Percentiles rank a stretch among this genome's conserved stretches.
phyloP scores from a whole-genome alignment of 371 early-diverging fungal species.

The Globomyces sp. region DNA sequence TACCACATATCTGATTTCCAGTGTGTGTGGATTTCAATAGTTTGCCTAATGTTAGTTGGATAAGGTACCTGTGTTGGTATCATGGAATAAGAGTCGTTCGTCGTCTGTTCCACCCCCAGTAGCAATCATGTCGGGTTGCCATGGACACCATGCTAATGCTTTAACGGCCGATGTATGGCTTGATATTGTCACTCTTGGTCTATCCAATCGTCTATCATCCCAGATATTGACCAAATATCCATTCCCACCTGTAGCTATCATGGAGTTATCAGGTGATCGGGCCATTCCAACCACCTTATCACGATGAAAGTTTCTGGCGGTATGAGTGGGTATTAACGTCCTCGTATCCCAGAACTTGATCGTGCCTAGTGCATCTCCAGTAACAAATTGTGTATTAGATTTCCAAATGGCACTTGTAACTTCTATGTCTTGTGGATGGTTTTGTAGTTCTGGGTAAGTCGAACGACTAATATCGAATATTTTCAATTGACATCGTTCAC shows the following conservation, averaged over 20 bases:
- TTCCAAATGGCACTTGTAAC: conserved; percentile 1
- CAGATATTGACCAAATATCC: conserved; percentile 13
- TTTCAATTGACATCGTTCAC: no score
- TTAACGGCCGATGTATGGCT: conserved; percentile 6
- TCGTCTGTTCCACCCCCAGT: conserved; percentile 13
- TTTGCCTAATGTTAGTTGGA: background rate
- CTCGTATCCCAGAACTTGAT: background rate
- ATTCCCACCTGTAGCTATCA: conserved; percentile 14
- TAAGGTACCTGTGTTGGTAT: background rate
- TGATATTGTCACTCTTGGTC: background rate
- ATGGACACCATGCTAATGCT: conserved; percentile 11
- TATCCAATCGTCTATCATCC: background rate
- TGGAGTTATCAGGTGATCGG: background rate
- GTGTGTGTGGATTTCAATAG: background rate
- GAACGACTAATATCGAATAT: no score
- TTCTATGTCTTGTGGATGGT: background rate
- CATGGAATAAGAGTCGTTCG: background rate
- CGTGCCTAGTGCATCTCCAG: background rate
- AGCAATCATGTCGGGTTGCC: background rate
- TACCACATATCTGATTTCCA: background rate
- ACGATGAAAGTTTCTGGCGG: background rate
- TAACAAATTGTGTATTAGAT: background rate
- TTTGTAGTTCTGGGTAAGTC: no score
- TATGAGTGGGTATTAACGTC: background rate
- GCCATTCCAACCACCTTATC: conserved; percentile 8